Evolutionary conservation across 2,329 filamentous ascomycete species (phyloP).

Genomic region (Pseudogymnoascus sp.): DNA sequence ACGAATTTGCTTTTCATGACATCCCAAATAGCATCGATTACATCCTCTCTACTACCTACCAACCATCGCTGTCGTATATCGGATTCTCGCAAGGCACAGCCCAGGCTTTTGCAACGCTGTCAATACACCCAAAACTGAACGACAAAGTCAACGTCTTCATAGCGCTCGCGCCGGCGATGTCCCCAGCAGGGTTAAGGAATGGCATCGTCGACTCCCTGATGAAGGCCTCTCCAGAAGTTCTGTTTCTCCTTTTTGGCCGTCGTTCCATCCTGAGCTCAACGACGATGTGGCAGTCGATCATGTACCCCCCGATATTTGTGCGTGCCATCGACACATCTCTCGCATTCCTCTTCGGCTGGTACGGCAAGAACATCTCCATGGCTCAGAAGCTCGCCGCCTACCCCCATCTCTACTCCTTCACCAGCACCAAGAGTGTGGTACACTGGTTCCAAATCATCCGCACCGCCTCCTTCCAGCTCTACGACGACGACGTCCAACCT

Average conservation of each 20-base stretch:
- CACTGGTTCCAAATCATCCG: slow-evolving; percentile 99
- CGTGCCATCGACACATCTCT: slow-evolving; percentile 78
- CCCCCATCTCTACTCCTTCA: slow-evolving; percentile 92
- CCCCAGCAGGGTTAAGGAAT: slow-evolving; percentile 81
- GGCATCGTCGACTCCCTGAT: slow-evolving; percentile 87
- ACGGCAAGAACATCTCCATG: slow-evolving; percentile 70
- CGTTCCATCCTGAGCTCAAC: slow-evolving; percentile 86
- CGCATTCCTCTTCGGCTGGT: slow-evolving; percentile 84
- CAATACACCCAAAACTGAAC: slow-evolving; percentile 87
- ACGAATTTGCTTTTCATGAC: slow-evolving; percentile 96
- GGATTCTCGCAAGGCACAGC: slow-evolving; percentile 97
- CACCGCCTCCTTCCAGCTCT: slow-evolving; percentile 96
- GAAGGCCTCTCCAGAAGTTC: slow-evolving; percentile 84
- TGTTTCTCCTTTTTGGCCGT: slow-evolving; percentile 88
- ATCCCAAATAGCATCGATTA: slow-evolving; percentile 94
- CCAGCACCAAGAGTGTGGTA: slow-evolving; percentile 91
- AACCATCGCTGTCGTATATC: slow-evolving; percentile 84
- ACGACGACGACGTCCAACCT: slow-evolving; percentile 84
- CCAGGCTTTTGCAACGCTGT: slow-evolving; percentile 88
- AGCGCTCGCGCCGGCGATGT: slow-evolving; percentile 92
- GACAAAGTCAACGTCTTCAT: slow-evolving; percentile 94
- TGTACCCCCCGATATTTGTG: slow-evolving; percentile 91
- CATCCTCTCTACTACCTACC: slow-evolving; percentile 74
- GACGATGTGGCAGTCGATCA: slow-evolving; percentile 93
- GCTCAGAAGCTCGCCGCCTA: slow-evolving; percentile 94